Evolutionary conservation across 345 rosid species (phyloP).

Genomic region (Linum tenue): DNA sequence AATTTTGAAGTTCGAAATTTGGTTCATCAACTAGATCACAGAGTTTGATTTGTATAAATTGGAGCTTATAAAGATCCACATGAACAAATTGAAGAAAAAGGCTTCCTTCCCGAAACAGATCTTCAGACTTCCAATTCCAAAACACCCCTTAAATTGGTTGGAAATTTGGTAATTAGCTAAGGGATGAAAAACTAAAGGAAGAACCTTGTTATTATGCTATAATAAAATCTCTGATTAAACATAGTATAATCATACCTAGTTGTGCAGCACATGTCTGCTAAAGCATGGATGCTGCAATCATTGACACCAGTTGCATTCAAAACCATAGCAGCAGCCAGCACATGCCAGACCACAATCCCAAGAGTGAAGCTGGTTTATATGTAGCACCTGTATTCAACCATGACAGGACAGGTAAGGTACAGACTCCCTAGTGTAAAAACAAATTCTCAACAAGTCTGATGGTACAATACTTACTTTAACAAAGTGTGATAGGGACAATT

Average conservation of each 20-base stretch:
- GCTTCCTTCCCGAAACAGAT: too few relatives aligned
- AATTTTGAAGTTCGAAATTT: background rate
- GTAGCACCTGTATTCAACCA: slow-evolving; percentile 49
- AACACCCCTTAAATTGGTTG: too few relatives aligned
- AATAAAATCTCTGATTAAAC: background rate
- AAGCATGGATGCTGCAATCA: slow-evolving; percentile 39
- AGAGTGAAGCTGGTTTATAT: slow-evolving; percentile 60
- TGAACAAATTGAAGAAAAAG: background rate
- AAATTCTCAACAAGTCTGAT: background rate
- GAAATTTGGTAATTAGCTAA: too few relatives aligned
- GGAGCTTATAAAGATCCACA: background rate
- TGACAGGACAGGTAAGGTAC: too few relatives aligned
- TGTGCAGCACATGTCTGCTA: slow-evolving; percentile 67
- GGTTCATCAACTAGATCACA: background rate
- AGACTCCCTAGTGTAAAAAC: background rate
- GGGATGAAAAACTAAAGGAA: too few relatives aligned
- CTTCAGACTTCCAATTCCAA: too few relatives aligned
- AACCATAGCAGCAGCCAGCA: slow-evolving; percentile 70
- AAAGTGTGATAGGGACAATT: slow-evolving; percentile 28
- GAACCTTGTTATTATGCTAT: too few relatives aligned
- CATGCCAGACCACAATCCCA: slow-evolving; percentile 99
- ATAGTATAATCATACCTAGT: slow-evolving; percentile 39
- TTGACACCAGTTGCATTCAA: slow-evolving; percentile 60
- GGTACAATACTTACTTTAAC: slow-evolving; percentile 35
- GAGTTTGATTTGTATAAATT: background rate